These are phyloP conservation scores for Ettlia oleoabundans DNA, from an alignment of 139 green algal genomes.

Conservation along the genomic window DNA sequence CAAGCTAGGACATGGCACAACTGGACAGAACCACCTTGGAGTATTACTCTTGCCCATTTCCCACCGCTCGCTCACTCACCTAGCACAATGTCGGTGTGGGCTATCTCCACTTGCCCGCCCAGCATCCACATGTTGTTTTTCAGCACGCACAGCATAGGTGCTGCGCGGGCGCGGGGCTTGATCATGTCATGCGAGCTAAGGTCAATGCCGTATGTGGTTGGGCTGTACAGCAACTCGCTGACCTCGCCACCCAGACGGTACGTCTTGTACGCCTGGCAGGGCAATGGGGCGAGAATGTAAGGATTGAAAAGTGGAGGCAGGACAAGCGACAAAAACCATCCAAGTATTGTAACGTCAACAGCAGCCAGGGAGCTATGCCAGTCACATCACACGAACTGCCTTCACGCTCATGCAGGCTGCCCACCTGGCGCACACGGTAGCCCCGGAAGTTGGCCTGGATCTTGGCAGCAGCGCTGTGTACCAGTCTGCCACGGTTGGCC, in stretches of 20 bases:
- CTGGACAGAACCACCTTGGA: too few species aligned
- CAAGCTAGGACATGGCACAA: not conserved
- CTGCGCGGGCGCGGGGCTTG: constrained; percentile 77
- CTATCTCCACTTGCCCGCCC: constrained; percentile 88
- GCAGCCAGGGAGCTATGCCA: not conserved
- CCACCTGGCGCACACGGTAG: constrained; percentile 84
- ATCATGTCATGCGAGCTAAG: constrained; percentile 69
- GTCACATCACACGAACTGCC: not conserved
- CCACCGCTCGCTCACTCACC: constrained; percentile 52
- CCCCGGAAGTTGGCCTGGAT: constrained; percentile 89
- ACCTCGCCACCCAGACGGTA: constrained; percentile 85
- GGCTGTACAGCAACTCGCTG: constrained; percentile 92
- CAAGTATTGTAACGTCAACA: too few species aligned
- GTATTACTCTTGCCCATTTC: too few species aligned
- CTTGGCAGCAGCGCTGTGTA: constrained; percentile 69
- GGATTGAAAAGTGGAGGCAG: not conserved
- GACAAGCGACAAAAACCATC: too few species aligned
- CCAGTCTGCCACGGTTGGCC: constrained; percentile 54
- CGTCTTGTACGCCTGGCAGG: constrained; percentile 67
- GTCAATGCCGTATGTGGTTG: constrained; percentile 86
- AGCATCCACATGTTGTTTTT: constrained; percentile 89
- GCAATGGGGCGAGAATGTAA: too few species aligned
- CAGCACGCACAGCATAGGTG: constrained; percentile 64
- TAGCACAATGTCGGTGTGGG: constrained; percentile 83
- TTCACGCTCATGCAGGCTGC: not conserved